These are phyloP conservation scores for Oligophagozyma castellii DNA, from an alignment of 1,139 yeast genomes.

Conservation along the genomic window DNA sequence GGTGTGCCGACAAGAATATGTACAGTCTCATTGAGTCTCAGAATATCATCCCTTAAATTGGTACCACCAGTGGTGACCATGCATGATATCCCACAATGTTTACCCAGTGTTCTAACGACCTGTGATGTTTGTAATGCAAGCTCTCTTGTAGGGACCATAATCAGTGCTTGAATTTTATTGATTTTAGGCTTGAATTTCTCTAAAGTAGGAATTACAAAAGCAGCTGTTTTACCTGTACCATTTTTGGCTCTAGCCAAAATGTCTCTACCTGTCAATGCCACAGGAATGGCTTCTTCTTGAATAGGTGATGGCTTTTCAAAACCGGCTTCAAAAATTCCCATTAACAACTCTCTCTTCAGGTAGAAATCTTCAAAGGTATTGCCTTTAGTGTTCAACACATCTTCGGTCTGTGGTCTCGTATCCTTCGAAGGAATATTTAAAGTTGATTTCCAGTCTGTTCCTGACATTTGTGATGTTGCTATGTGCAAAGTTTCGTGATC, in stretches of 20 bases:
- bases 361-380: conserved; percentile 85
- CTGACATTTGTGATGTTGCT: no score
- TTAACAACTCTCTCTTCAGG: conserved; percentile 79
- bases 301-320: conserved; percentile 97
- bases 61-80: conserved; percentile 99
- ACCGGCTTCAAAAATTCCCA: conserved; percentile 99
- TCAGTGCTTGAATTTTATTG: conserved; percentile 76
- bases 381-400: conserved; percentile 85
- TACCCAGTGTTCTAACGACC: conserved; percentile 93
- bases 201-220: conserved; percentile 79
- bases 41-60: conserved; percentile 79
- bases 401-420: conserved; percentile 90
- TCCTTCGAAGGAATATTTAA: conserved; percentile 75
- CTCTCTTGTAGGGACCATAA: conserved; percentile 88
- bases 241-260: conserved; percentile 96
- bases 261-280: conserved; percentile 91
- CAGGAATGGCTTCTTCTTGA: conserved; percentile 95
- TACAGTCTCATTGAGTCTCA: conserved; percentile 84
- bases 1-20: conserved; percentile 91
- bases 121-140: conserved; percentile 95
- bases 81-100: conserved; percentile 81
- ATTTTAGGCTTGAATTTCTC: conserved; percentile 75
- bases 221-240: conserved; percentile 98
- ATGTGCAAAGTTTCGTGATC: no score
- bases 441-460: conserved; percentile 62